Conservation (phyloP, 129 eudicot species). For the Solidago caesia region DNA sequence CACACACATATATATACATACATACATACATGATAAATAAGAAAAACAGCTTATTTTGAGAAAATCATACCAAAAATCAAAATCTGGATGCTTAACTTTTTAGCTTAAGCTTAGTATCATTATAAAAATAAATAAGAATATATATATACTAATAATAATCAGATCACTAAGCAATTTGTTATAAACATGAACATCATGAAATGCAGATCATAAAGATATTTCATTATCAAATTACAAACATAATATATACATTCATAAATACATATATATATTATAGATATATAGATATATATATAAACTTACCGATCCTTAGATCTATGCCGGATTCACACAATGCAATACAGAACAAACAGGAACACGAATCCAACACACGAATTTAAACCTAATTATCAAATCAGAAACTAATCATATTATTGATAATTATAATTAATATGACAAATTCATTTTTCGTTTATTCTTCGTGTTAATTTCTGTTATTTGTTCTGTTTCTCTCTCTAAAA, state of each 20-base stretch:
- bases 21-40: no score
- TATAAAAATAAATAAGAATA: neutral
- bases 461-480: slow-evolving; percentile 13
- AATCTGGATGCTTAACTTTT: neutral
- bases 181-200: neutral
- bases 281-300: neutral
- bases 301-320: slow-evolving; percentile 23
- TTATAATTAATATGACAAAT: neutral
- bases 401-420: no score
- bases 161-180: neutral
- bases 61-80: neutral
- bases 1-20: no score
- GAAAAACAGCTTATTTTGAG: neutral
- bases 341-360: slow-evolving; percentile 7
- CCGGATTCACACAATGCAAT: slow-evolving; percentile 23
- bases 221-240: neutral
- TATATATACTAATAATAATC: neutral
- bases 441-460: neutral
- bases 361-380: neutral
- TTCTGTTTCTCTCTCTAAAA: slow-evolving; percentile 14
- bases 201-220: slow-evolving; percentile 14
- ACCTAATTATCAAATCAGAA: neutral
- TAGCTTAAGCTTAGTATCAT: neutral
- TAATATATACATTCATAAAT: neutral
- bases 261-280: neutral